Evolutionary conservation across 352 stramenopile genomes (phyloP), one percentile per base, ranked within the genome.

Genomic region (Globisporangium orthogonon): DNA sequence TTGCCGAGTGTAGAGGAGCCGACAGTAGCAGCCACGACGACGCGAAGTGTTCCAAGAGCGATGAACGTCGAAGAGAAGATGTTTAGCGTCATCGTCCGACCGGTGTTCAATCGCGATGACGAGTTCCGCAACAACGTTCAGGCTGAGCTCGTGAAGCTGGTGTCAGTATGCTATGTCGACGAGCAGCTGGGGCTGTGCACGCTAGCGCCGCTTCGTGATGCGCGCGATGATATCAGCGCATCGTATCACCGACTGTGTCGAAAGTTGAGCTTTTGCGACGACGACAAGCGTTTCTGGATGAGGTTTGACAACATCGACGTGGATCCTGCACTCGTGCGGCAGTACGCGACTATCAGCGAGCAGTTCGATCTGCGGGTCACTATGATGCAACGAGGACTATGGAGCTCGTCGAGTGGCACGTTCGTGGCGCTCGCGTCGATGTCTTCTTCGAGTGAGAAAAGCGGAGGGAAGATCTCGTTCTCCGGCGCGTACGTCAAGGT

Each of bases 131-230:
- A 46, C 11, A 35, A 29, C 28, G 43, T 82, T 3, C 52, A 81
- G 41, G 62, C 60, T 50, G 56, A 63, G 10, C 45, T 86, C 7
- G 69, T 60, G 30, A 52, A 66, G 31, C 65, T 74, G 47, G 64
- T 67, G 3, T 67, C 58, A 3, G 64, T 86, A 14, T 49, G 72
- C 50, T 69, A 63, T 49, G 51, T 62, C 3, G 76, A 83, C 28
- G 52, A 76, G 18, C 53, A 53, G 10, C 71, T 80, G 46, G 73
- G 73, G 15, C 56, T 86, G 45, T 83, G 73, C 43, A 82, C 73
- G n/a, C 48, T 86, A 10, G 66, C 69, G 11, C 62, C 65, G 39
- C 40, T 41, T 41, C 55, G 45, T 13, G 56, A 30, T 23, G 15
- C n/a, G 18, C 1, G 54, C 7, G 63, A 80, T 4, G 56, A 61